Evolutionary conservation across 345 rosid species (phyloP), one percentile per base, ranked within the genome.

Genomic region (Citrus cavaleriei): DNA sequence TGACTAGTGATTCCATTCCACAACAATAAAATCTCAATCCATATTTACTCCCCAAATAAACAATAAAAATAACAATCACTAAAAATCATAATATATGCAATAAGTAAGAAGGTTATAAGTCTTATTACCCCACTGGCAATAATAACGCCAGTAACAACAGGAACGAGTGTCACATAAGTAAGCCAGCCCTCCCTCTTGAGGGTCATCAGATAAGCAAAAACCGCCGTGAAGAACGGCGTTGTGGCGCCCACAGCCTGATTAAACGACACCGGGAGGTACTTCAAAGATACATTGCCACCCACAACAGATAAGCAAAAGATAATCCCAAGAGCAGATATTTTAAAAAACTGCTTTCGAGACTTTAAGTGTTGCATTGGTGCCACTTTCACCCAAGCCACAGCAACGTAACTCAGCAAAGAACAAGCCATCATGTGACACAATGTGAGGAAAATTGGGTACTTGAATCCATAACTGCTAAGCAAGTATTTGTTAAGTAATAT

Each of bases 171-270:
- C 67, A 49, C 61, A 78, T 87, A 85, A 30, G 88, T 87, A 28
- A 85, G 62, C 80, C 83, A 83, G 24, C 83, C 83, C 70, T 87
- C 88, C 59, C 74, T 78, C 83, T 74, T 85, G 49, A 67, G 42
- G 7, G 87, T 85, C 77, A 87, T 76, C 63, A 85, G 58, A 73
- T 78, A 84, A 5, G 86, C 88, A 22, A 87, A 82, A 54, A 85
- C 73, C 8, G 88, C 87, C 7, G 90, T 85, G 80, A 87, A 87
- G 49, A 87, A 85, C 1, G 90, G 90, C 19, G 90, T 87, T 2
- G 90, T 85, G 74, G 90, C 90, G 1, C 90, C 87, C 7, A 87
- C 72, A 12, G 90, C 90, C 81, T 88, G 88, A 34, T 87, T 87
- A 40, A 87, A 85, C 40, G 90, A 87, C 30, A 87, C 88, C 2